phyloP scores from a whole-genome alignment of 1,139 yeast genomes.

The Diutina sp. region DNA sequence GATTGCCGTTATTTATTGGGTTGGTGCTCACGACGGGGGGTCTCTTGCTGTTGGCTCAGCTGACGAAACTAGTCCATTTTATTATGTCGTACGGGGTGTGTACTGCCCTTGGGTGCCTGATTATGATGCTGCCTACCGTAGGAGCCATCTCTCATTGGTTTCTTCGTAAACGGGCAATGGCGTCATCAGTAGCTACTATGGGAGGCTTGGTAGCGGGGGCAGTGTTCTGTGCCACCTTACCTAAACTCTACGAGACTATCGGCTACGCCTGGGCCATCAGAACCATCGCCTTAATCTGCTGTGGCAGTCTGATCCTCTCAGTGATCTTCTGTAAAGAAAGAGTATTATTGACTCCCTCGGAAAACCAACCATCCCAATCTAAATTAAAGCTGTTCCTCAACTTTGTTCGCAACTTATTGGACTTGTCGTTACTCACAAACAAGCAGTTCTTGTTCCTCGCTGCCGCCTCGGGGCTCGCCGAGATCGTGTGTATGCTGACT shows the following conservation, averaged over 20 bases:
- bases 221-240: conserved; percentile 42
- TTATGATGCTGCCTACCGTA: conserved; percentile 45
- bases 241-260: conserved; percentile 26
- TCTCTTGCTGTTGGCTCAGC: conserved; percentile 38
- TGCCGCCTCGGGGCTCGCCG: conserved; percentile 32
- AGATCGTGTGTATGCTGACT: conserved; percentile 35
- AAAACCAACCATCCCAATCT: background rate
- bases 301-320: conserved; percentile 19
- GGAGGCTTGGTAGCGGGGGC: conserved; percentile 59
- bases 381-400: background rate
- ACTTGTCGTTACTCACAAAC: conserved; percentile 30
- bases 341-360: background rate
- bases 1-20: conserved; percentile 32
- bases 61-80: conserved; percentile 43
- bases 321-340: conserved; percentile 7
- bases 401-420: conserved; percentile 18
- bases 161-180: conserved; percentile 38
- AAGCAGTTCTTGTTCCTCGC: conserved; percentile 23
- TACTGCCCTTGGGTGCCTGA: conserved; percentile 44
- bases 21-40: conserved; percentile 34
- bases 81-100: conserved; percentile 43
- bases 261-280: conserved; percentile 58
- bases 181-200: conserved; percentile 42
- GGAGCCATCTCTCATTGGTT: conserved; percentile 58
- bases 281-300: conserved; percentile 36